Base-by-base conservation (phyloP, 192 early-diverging fungal genomes). In the Linnemannia exigua region DNA sequence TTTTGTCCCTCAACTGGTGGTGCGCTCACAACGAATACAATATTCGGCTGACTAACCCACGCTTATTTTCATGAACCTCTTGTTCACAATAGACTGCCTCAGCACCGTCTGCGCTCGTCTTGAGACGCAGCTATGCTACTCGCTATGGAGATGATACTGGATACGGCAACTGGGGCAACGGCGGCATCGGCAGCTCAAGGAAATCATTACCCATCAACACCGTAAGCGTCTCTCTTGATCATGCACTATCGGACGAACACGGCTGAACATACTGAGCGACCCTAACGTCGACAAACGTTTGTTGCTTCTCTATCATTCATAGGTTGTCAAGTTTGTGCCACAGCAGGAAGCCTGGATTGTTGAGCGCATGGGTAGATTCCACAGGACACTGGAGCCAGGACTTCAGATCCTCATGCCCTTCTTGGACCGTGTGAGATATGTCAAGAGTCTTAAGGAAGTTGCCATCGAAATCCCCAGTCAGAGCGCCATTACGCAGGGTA, bases 331-430 rank as follows among this genome's bases (percentile, higher is more conserved):
- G 90, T 99, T 99, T 89, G 98, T 99, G 25, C 98, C 98, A 51
- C 97, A 99, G 89, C 97, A 98, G 87, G 97, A 98, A 88, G 96
- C 97, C 8, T 98, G 97, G 96, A 94, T 99, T 35, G 95, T 99
- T 16, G 98, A 99, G 90, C 94, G 98, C 35, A 97, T 99, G 95
- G 98, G 98, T 41, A 84, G 90, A 79, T 97, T 96, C 82, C 89
- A 92, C 79, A 90, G 95, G n/a, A 92, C 97, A 54, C 88, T 99
- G 15, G 95, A 97, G 54, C 97, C 97, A 3, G 98, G 98, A 33
- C 92, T 99, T 16, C 96, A 97, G 31, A 93, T 99, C 41, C 90
- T 99, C 28, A 84, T 98, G 36, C 98, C 98, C 6, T 77, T 98
- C 36, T 79, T 99, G 47, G 98, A 99, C 78, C 91, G 93, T 33